Evolutionary conservation across 2,329 filamentous ascomycete species (phyloP), one percentile per base, ranked within the genome.

Genomic region (Phaeosphaeriaceae sp.): DNA sequence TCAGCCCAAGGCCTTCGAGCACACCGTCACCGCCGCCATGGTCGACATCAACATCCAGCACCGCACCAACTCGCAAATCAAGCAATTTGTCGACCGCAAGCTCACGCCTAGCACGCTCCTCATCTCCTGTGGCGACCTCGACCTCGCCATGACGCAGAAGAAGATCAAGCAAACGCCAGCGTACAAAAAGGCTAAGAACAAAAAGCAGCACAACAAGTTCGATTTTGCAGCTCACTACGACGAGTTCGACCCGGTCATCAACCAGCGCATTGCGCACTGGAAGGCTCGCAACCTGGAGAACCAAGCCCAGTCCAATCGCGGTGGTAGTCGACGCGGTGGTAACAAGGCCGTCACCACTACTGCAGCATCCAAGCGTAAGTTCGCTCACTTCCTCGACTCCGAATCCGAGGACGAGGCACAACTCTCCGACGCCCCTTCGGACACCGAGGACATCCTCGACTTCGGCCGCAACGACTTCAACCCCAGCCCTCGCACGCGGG

Each of bases 71-170:
- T 73, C 76, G 0, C 74, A 77, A 52, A 61, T 71, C 53, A 58
- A 62, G n/a, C 70, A 77, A 40, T 75, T 78, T 19, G 52, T 64
- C 1, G 54, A 65, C 3, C 71, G 71, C 7, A 64, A 56, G 1
- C 60, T 75, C 11, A 61, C 59, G 1, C 58, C 62, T 8, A 67
- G 67, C 1, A 66, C 72, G 9, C 57, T 73, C 13, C 56, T 67
- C 8, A 64, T 74, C 28, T 69, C 77, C 52, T 52, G 66, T 4
- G 75, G 75, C 40, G 70, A 78, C 40, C 53, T 76, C 49, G 74
- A 76, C 11, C 61, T 70, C 10, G 59, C 58, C 13, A 55, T 67
- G 11, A 59, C 64, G 1, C 59, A 70, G 22, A 69, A 71, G 56
- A 67, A 65, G 19, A 65, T 70, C 23, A 60, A 64, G 22, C 28